Conservation (phyloP, 1,284 basidiomycete species). For the Trichosporon ovoides region DNA sequence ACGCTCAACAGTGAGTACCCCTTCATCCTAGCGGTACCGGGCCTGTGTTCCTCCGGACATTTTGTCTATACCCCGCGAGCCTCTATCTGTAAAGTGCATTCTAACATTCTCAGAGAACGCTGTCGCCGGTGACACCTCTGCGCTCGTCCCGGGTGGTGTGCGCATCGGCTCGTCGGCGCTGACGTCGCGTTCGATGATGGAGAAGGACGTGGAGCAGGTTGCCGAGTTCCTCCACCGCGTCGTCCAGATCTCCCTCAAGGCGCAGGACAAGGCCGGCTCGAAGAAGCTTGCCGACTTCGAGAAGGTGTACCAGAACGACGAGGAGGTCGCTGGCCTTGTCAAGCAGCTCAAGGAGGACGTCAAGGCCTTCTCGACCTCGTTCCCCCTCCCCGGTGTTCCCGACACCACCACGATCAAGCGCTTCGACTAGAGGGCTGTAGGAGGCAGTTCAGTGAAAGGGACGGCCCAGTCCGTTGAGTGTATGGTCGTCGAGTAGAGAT, state of each 20-base stretch:
- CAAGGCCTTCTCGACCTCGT: slow-evolving; percentile 69
- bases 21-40: too few relatives aligned
- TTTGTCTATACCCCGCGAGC: too few relatives aligned
- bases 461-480: too few relatives aligned
- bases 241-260: slow-evolving; percentile 74
- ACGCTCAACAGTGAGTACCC: slow-evolving; percentile 62
- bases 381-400: slow-evolving; percentile 84
- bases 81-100: slow-evolving; percentile 38
- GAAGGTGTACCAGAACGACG: slow-evolving; percentile 60
- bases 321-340: background rate
- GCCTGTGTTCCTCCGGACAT: too few relatives aligned
- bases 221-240: slow-evolving; percentile 88
- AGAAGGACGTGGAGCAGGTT: slow-evolving; percentile 73
- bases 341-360: slow-evolving; percentile 30
- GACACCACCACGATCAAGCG: slow-evolving; percentile 52
- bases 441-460: background rate
- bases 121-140: slow-evolving; percentile 54
- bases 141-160: slow-evolving; percentile 94
- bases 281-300: slow-evolving; percentile 97
- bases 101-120: slow-evolving; percentile 45
- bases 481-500: too few relatives aligned
- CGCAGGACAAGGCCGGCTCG: slow-evolving; percentile 90
- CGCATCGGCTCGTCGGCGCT: slow-evolving; percentile 92
- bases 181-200: slow-evolving; percentile 89
- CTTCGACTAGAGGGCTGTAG: slow-evolving; percentile 14